phyloP scores from a whole-genome alignment of 495 filamentous ascomycete genomes.

The Podospora pseudoanserina region DNA sequence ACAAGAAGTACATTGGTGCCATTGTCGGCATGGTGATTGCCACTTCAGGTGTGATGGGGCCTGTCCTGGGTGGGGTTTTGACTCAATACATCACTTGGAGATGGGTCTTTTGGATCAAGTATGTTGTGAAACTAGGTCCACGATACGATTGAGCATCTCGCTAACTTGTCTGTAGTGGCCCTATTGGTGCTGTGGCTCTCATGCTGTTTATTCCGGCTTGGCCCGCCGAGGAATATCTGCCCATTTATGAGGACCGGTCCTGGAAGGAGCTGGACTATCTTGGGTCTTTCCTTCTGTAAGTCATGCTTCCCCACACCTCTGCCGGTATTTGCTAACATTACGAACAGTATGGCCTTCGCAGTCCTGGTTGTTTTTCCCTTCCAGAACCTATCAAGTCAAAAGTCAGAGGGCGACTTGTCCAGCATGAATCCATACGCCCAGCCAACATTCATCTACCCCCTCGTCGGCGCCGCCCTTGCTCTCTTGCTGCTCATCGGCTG shows the following conservation, averaged over 20 bases:
- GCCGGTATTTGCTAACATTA: not conserved
- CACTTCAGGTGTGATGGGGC: conserved; percentile 47
- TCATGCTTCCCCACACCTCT: not conserved
- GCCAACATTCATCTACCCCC: conserved; percentile 43
- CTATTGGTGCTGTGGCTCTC: conserved; percentile 48
- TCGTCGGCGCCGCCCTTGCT: conserved; percentile 39
- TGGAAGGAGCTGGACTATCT: conserved; percentile 53
- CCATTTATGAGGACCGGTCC: conserved; percentile 28
- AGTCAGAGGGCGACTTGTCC: conserved; percentile 28
- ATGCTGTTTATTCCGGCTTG: conserved; percentile 48
- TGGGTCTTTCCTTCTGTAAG: conserved; percentile 50
- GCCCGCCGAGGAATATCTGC: conserved; percentile 37
- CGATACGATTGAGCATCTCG: not conserved
- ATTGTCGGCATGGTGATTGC: conserved; percentile 33
- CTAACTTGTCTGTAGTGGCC: conserved; percentile 34
- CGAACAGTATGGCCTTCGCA: conserved; percentile 44
- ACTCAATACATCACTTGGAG: conserved; percentile 59
- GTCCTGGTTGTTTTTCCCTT: conserved; percentile 58
- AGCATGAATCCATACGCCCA: conserved; percentile 37
- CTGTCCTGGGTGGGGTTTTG: conserved; percentile 61
- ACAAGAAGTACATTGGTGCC: conserved; percentile 35
- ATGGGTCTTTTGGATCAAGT: conserved; percentile 70
- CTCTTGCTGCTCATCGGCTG: conserved; percentile 45
- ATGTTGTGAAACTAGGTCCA: not conserved
- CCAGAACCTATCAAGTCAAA: conserved; percentile 38